These are phyloP conservation scores for Backusella australiensis DNA, from an alignment of 192 early-diverging fungal species.

Conservation along the genomic window DNA sequence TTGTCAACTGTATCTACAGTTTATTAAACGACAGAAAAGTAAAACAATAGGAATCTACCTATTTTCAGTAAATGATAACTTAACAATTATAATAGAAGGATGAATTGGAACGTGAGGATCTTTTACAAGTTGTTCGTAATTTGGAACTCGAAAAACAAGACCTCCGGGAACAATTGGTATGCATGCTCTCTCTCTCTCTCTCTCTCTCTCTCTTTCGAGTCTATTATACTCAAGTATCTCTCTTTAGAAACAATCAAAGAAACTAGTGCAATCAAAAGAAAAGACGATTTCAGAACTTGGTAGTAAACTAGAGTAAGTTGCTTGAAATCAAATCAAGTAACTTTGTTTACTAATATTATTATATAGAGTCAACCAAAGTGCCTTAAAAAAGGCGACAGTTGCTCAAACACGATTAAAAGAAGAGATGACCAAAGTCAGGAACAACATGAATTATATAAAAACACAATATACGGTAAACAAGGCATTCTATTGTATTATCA, in stretches of 20 bases:
- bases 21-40: conserved; percentile 34
- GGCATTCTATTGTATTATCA: no score
- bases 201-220: background rate
- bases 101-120: conserved; percentile 18
- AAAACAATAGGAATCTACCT: background rate
- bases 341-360: background rate
- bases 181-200: background rate
- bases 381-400: conserved; percentile 14
- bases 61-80: background rate
- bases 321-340: background rate
- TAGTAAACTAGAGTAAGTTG: conserved; percentile 6
- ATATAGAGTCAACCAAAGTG: background rate
- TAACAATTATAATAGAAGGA: conserved; percentile 12
- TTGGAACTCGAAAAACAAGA: conserved; percentile 19
- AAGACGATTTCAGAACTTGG: background rate
- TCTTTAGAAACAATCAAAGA: background rate
- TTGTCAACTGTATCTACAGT: conserved; percentile 33
- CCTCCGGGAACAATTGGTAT: conserved; percentile 3
- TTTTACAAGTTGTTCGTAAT: conserved; percentile 21
- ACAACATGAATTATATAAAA: conserved; percentile 49
- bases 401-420: conserved; percentile 40
- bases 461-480: conserved; percentile 47
- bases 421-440: conserved; percentile 47
- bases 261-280: background rate
- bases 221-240: background rate